Evolutionary conservation across 1,284 basidiomycete genomes (phyloP), one percentile per base, ranked within the genome.

Genomic region (Ceraceosorus bombacis): DNA sequence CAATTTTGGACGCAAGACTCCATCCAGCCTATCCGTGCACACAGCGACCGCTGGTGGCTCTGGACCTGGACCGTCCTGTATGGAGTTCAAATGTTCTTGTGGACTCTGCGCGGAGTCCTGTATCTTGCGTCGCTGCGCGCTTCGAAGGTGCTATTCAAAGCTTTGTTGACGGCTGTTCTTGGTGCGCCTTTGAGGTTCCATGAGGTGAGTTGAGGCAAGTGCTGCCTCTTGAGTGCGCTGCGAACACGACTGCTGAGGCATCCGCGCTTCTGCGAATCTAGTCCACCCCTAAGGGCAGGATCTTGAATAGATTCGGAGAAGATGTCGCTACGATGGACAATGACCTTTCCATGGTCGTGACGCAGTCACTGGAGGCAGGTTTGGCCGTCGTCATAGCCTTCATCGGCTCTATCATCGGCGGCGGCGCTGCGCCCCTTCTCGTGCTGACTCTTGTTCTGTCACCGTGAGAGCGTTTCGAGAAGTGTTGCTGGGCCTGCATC

Each of bases 251-350:
- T 27, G 27, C 27, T 27, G 27, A 27, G 27, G 27, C 2, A 27
- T 27, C 3, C 3, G 27, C 27, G 27, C 27, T 27, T 27, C 27
- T 27, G 27, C 27, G 27, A 3, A 1, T 27, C 3, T 3, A 27
- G 27, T 27, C 49, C 41, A 67, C 63, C 4, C 71, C 73, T 10
- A 76, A 78, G 4, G 82, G 82, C 4, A 78, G 81, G 1, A 82
- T 83, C 64, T 76, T 82, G 60, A 83, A 83, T 64, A 76, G 82
- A 7, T 77, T 79, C 46, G 70, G 69, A 53, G 80, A 81, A 61
- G 81, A 82, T 60, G 78, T 82, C 60, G 79, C 80, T 51, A 79
- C 79, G 0, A 76, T 82, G 57, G 82, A 83, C 69, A 78, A 79
- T 41, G 78, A 80, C 57, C 68, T 66, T 61, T 51, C 50, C 65